Evolutionary conservation across 2,329 filamentous ascomycete genomes (phyloP), one percentile per base, ranked within the genome.

Genomic region (Alternaria sp.): DNA sequence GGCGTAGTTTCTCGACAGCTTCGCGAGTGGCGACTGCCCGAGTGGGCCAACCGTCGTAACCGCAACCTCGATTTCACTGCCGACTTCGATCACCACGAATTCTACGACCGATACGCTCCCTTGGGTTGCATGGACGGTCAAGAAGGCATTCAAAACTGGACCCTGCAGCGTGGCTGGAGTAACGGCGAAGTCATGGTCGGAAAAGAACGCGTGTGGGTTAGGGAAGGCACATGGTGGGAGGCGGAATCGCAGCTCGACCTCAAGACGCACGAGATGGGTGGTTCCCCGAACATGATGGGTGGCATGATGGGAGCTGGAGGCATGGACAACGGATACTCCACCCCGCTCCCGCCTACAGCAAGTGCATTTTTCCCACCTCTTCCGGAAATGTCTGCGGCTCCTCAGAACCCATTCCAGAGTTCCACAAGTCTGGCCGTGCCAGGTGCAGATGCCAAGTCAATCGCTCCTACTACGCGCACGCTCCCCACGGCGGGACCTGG

Each of bases 191-290:
- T 98, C 2, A 89, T 97, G 6, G 85, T 98, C 30, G 96, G 96
- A 59, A 90, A 89, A 61, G 93, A 98, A 79, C 91, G 96, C 30
- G 89, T 99, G 45, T 99, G 96, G 96, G 94, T 98, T 84, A 89
- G 95, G 54, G 96, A 99, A 80, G 87, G 84, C 61, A 92, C 94
- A 3, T 99, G 96, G 95, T 98, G 95, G 95, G 95, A 98, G 80
- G 95, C 94, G 6, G 96, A 99, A 82, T 92, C 88, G 65, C 97
- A 97, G 91, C 89, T 98, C 26, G 96, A 99, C 74, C 85, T 96
- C 72, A 95, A 96, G 80, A 88, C 90, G 1, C 84, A 86, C 57
- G 87, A 89, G 28, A 77, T 80, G 21, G 60, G 54, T 61, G 60
- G 52, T 62, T 63, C 68, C 7, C 57, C 65, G 28, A 80, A 69